Base-by-base conservation (phyloP, 179 eudicot species). In the Carnegiea gigantea region DNA sequence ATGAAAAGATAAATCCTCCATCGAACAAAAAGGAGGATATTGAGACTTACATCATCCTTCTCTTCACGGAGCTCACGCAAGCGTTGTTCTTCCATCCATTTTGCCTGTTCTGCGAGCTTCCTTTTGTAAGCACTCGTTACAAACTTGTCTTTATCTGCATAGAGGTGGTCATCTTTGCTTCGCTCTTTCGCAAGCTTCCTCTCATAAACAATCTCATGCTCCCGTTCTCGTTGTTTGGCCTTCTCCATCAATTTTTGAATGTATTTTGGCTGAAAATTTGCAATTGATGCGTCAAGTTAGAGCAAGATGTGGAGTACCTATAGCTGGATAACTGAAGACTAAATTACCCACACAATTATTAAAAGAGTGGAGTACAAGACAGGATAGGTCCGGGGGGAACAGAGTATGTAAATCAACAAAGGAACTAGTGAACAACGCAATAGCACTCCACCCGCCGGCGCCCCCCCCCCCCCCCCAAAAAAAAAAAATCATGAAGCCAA, bases 151-250 rank as follows among this genome's bases (percentile, higher is more conserved):
- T 95, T 95, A 83, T 90, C 97, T 43, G 89, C 94, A 85, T 67
- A 92, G 11, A 92, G 88, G 80, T 95, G 92, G 57, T 95, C 99
- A 6, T 94, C 99, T 86, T 92, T 81, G 87, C 78, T 88, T 86
- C 99, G 89, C 87, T 95, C 99, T 84, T 95, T 95, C 9, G 95
- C 99, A 83, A 95, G 88, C 82, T 95, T 95, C 86, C 92, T 91
- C 90, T 95, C 99, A 80, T 91, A 91, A 60, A 91, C 84, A 81
- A 95, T 84, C 88, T 95, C 98, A 17, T 91, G 98, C 73, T 94
- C 99, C 78, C 89, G 86, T 77, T 94, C 98, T 51, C 97, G 91
- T 84, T 77, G 81, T 85, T 91, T 92, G 48, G 93, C 92, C 85
- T 95, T 93, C 0, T 92, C 92, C 73, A 88, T 91, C 74, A 95